Conservation (phyloP, 495 filamentous ascomycete genomes). For the Podospora anserina region DNA sequence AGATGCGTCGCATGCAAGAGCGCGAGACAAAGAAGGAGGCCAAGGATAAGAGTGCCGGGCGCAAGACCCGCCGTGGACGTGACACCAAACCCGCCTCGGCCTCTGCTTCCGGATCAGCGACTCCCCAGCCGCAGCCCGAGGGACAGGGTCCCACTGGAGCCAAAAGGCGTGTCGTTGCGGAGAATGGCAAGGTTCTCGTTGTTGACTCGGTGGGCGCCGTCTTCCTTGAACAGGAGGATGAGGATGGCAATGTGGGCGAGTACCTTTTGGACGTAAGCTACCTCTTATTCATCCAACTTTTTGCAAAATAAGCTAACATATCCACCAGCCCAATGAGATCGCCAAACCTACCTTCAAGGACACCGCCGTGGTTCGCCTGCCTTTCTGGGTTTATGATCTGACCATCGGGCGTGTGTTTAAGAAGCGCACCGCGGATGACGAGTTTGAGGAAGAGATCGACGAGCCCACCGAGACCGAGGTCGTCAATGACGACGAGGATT, state of each 20-base stretch:
- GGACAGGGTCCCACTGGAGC: slow-evolving; percentile 56
- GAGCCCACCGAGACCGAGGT: not conserved
- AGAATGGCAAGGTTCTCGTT: slow-evolving; percentile 92
- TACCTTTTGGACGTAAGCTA: slow-evolving; percentile 74
- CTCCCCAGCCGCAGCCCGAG: slow-evolving; percentile 32
- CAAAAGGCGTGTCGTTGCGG: slow-evolving; percentile 79
- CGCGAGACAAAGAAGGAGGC: slow-evolving; percentile 70
- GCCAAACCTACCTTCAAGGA: slow-evolving; percentile 61
- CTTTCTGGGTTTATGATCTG: slow-evolving; percentile 59
- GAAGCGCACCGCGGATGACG: slow-evolving; percentile 33
- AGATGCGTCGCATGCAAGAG: slow-evolving; percentile 83
- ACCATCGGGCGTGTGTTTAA: slow-evolving; percentile 54
- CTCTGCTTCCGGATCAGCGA: slow-evolving; percentile 29
- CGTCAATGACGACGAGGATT: slow-evolving; percentile 39
- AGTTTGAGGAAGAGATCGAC: slow-evolving; percentile 31
- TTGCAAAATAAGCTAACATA: slow-evolving; percentile 1
- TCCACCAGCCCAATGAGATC: slow-evolving; percentile 57
- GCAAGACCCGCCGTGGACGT: slow-evolving; percentile 25
- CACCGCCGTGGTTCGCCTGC: slow-evolving; percentile 67
- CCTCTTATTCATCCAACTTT: not conserved
- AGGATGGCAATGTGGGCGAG: slow-evolving; percentile 78
- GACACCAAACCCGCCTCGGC: slow-evolving; percentile 23
- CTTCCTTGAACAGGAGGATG: slow-evolving; percentile 82
- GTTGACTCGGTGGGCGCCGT: slow-evolving; percentile 91
- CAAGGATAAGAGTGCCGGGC: slow-evolving; percentile 34